Evolutionary conservation across 768 basidiomycete genomes (phyloP), one percentile per base, ranked within the genome.

Genomic region (Pholiota molesta): DNA sequence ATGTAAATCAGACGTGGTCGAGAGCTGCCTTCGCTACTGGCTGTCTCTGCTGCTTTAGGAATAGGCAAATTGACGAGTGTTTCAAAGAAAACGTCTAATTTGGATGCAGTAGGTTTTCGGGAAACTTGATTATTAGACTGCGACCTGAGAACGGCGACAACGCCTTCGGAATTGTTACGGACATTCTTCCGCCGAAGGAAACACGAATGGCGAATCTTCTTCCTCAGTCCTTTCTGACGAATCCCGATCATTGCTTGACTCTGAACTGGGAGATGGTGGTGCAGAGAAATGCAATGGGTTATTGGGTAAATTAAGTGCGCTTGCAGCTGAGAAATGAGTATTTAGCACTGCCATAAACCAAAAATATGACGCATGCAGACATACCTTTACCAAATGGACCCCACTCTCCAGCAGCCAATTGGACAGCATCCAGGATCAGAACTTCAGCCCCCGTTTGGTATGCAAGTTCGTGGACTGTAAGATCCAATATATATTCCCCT

Each of bases 351-450:
- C 47, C 37, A 19, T 47, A 17, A 28, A 59, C 53, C 2, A 7
- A 54, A 35, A 29, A 37, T 31, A 45, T 49, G 54, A 23, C 51
- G 62, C 28, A 13, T 55, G 33, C 42, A 65, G 60, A 68, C 67
- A 54, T 55, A 89, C 91, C 91, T 82, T 88, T 84, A 28, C 95
- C 94, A 72, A 94, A 94, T 19, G 83, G 79, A 2, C 95, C 95
- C 80, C 88, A 91, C 73, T 93, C 89, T n/a, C 94, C 93, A 3
- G 94, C 89, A 35, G 91, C 94, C 19, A 97, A 78, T 62, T 95
- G 91, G 9, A 89, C 86, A 3, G 90, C 79, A 76, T 98, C 95
- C 54, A 98, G 71, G 14, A 95, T 85, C 9, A 96, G 80, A 11
- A 97, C 88, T 64, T 97, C 96, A 19, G 94, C 85, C 28, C 83